These are phyloP conservation scores for Gloeophyllum trabeum DNA, from an alignment of 768 basidiomycete genomes.

Conservation along the genomic window DNA sequence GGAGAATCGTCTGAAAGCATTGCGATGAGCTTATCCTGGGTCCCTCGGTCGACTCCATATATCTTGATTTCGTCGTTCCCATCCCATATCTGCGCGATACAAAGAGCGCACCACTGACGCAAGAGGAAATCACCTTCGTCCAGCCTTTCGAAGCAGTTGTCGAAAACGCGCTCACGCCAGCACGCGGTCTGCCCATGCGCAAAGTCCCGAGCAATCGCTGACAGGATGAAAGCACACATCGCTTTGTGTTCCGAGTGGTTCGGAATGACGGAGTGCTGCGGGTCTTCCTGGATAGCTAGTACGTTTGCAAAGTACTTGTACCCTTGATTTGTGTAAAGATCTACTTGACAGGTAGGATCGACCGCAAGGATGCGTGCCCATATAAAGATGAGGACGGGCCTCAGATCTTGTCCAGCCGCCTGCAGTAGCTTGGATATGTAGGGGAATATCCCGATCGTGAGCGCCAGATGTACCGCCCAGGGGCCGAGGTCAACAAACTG, in stretches of 20 bases:
- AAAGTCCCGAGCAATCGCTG: slow-evolving; percentile 83
- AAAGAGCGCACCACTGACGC: slow-evolving; percentile 89
- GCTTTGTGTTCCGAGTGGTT: slow-evolving; percentile 94
- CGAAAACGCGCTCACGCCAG: slow-evolving; percentile 71
- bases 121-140: slow-evolving; percentile 88
- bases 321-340: slow-evolving; percentile 73
- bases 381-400: slow-evolving; percentile 96
- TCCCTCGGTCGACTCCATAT: slow-evolving; percentile 64
- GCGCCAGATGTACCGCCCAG: slow-evolving; percentile 94
- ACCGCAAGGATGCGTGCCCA: slow-evolving; percentile 98
- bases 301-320: slow-evolving; percentile 83
- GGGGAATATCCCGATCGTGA: slow-evolving; percentile 96
- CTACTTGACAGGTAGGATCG: slow-evolving; percentile 86
- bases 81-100: slow-evolving; percentile 94
- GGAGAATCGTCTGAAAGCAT: slow-evolving; percentile 81
- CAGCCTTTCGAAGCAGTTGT: slow-evolving; percentile 74
- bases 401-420: slow-evolving; percentile 89
- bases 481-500: slow-evolving; percentile 98
- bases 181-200: slow-evolving; percentile 82
- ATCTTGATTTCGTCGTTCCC: slow-evolving; percentile 84
- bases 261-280: slow-evolving; percentile 48
- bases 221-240: slow-evolving; percentile 96
- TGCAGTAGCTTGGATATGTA: slow-evolving; percentile 96
- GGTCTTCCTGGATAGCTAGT: slow-evolving; percentile 56
- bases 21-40: slow-evolving; percentile 73